These are phyloP conservation scores for Cladorrhinum samala DNA, from an alignment of 495 filamentous ascomycete genomes.

Conservation along the genomic window DNA sequence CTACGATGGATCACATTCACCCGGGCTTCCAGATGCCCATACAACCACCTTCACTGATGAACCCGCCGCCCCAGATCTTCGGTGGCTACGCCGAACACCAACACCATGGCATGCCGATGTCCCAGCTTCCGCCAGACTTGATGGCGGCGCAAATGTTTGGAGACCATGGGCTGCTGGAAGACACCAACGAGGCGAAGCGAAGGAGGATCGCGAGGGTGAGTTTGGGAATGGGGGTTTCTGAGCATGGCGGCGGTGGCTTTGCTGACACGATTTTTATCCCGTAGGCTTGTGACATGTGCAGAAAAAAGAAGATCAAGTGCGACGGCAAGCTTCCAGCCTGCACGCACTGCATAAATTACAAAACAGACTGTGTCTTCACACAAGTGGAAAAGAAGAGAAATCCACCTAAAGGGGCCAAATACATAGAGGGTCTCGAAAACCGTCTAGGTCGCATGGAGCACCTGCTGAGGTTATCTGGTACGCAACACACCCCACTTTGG, in stretches of 20 bases:
- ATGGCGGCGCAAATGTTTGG: slow-evolving; percentile 53
- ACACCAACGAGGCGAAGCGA: slow-evolving; percentile 82
- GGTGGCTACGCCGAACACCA: slow-evolving; percentile 47
- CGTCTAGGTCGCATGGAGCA: slow-evolving; percentile 90
- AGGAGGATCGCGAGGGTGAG: slow-evolving; percentile 84
- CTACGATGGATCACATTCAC: slow-evolving; percentile 44
- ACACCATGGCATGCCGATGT: slow-evolving; percentile 49
- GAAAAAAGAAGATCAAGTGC: slow-evolving; percentile 99
- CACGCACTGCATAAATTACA: slow-evolving; percentile 96
- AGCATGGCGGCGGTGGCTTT: background rate
- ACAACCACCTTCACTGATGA: slow-evolving; percentile 52
- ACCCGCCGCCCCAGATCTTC: slow-evolving; percentile 66
- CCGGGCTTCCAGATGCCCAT: slow-evolving; percentile 47
- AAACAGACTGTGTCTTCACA: slow-evolving; percentile 95
- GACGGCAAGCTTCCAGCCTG: slow-evolving; percentile 94
- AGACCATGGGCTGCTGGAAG: slow-evolving; percentile 52
- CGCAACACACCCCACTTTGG: background rate
- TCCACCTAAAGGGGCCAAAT: slow-evolving; percentile 97
- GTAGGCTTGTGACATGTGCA: slow-evolving; percentile 97
- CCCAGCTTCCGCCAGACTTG: slow-evolving; percentile 47
- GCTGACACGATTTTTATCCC: slow-evolving; percentile 21
- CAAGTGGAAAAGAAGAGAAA: slow-evolving; percentile 98
- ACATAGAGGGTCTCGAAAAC: slow-evolving; percentile 96
- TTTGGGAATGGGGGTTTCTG: background rate
- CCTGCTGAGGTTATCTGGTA: slow-evolving; percentile 75